Evolutionary conservation across 495 filamentous ascomycete genomes (phyloP).

Genomic region (Aspergillus steynii): DNA sequence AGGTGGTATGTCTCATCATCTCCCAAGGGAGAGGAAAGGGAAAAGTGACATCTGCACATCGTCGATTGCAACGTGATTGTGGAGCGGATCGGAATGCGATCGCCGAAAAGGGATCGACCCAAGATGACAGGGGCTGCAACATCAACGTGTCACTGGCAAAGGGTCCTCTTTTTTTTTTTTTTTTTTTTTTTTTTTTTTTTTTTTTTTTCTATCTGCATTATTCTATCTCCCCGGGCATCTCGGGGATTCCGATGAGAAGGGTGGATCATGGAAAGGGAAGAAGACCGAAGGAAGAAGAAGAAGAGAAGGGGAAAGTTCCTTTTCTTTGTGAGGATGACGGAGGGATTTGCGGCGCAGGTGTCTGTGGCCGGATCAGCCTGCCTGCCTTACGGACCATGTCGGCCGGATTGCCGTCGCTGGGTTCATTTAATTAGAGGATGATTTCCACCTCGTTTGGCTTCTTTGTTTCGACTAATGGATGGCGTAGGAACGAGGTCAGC

Average conservation of each 20-base stretch:
- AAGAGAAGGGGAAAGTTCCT: background rate
- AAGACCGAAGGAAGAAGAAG: background rate
- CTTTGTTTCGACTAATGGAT: constrained; percentile 5
- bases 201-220: background rate
- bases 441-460: constrained; percentile 5
- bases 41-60: background rate
- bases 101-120: constrained; percentile 11
- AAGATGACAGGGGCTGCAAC: constrained; percentile 17
- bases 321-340: constrained; percentile 2
- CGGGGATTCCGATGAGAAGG: background rate
- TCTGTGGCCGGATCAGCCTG: too few species aligned
- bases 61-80: constrained; percentile 12
- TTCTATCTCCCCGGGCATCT: too few species aligned
- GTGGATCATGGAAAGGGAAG: background rate
- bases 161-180: constrained; percentile 2
- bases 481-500: background rate
- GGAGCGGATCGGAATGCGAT: constrained; percentile 21
- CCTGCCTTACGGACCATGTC: background rate
- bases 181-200: background rate
- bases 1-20: background rate
- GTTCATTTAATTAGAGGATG: constrained; percentile 6
- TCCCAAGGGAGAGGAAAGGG: background rate
- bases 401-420: background rate
- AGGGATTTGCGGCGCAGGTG: background rate
- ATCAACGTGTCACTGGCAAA: constrained; percentile 20